Evolutionary conservation across 345 rosid species (phyloP).

Genomic region (Cardamine occulta): DNA sequence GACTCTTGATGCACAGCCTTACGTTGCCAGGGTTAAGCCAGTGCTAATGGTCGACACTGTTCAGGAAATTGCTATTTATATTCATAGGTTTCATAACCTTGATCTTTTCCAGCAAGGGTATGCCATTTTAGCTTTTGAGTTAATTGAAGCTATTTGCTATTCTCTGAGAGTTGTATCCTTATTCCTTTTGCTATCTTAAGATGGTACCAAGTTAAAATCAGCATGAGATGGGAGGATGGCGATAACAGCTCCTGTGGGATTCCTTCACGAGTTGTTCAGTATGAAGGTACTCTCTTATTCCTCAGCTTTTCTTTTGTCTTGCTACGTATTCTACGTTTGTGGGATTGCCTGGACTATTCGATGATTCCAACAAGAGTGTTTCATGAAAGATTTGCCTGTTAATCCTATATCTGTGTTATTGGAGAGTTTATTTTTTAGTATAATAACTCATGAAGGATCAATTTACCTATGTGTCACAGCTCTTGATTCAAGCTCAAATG

Average conservation of each 20-base stretch:
- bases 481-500: conserved; percentile 69
- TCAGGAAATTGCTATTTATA: conserved; percentile 83
- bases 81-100: conserved; percentile 51
- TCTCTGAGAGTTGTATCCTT: neutral
- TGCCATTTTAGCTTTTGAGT: neutral
- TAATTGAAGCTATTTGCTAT: neutral
- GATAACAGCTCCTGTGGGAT: conserved; percentile 54
- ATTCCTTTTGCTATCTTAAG: conserved; percentile 43
- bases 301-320: neutral
- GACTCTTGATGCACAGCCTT: conserved; percentile 60
- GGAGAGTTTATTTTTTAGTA: neutral
- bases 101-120: conserved; percentile 92
- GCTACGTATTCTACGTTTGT: neutral
- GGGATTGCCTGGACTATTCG: neutral
- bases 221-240: conserved; percentile 84
- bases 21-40: conserved; percentile 53
- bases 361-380: conserved; percentile 1
- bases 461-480: conserved; percentile 52
- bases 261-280: conserved; percentile 92
- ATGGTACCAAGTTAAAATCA: conserved; percentile 92
- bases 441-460: conserved; percentile 4
- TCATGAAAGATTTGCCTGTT: neutral
- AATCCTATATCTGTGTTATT: neutral
- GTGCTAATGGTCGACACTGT: conserved; percentile 71
- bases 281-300: conserved; percentile 67